Evolutionary conservation across 495 filamentous ascomycete genomes (phyloP).

Genomic region (Penicillium malachiteum): DNA sequence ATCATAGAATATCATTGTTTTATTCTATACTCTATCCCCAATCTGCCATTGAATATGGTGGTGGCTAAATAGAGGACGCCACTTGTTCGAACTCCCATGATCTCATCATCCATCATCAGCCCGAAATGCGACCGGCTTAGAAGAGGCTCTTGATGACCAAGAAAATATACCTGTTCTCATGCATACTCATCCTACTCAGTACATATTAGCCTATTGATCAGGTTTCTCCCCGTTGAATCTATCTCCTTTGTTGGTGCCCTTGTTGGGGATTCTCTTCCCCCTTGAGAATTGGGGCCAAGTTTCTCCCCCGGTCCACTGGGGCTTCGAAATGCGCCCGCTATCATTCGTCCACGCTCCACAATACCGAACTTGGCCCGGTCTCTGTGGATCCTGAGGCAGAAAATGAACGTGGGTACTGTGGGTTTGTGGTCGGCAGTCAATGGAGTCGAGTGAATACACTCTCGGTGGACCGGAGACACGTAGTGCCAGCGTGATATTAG

Average conservation of each 20-base stretch:
- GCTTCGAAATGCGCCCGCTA: conserved; percentile 24
- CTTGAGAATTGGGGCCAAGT: conserved; percentile 7
- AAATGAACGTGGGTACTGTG: conserved; percentile 1
- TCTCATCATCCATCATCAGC: conserved; percentile 3
- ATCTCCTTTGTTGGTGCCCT: too few species aligned
- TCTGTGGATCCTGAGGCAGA: conserved; percentile 13
- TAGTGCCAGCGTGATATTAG: not conserved
- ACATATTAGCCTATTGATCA: too few species aligned
- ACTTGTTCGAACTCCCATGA: not conserved
- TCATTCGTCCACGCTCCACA: conserved; percentile 19
- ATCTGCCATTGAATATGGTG: not conserved
- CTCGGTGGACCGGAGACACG: not conserved
- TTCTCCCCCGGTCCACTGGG: conserved; percentile 16
- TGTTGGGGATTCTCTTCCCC: not conserved
- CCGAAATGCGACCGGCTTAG: not conserved
- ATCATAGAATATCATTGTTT: too few species aligned
- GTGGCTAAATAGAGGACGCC: not conserved
- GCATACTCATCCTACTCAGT: not conserved
- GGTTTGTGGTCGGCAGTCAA: not conserved
- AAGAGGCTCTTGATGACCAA: not conserved
- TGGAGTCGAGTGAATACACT: not conserved
- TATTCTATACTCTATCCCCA: too few species aligned
- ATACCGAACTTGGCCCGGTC: conserved; percentile 4
- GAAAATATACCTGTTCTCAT: not conserved
- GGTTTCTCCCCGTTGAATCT: too few species aligned